Conservation (phyloP, 352 stramenopile species). For the Phytophthora megakarya region DNA sequence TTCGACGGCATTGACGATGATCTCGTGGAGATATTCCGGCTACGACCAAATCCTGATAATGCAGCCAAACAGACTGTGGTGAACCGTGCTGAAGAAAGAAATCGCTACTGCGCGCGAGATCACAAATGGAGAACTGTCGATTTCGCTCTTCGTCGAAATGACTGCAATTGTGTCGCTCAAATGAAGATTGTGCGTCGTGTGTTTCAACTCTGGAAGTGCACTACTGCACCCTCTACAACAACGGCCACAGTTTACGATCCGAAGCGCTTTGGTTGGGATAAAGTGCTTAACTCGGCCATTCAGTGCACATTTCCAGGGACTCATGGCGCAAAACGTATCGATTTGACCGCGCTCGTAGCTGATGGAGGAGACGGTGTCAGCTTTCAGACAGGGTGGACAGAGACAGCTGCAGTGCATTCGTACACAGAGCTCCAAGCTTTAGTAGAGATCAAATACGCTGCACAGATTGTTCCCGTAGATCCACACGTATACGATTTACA, state of each 20-base stretch:
- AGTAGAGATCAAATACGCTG: slow-evolving; percentile 50
- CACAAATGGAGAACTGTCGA: slow-evolving; percentile 94
- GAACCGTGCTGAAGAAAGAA: slow-evolving; percentile 73
- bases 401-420: slow-evolving; percentile 61
- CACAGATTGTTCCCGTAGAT: slow-evolving; percentile 77
- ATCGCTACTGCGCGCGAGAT: slow-evolving; percentile 90
- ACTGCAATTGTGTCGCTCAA: slow-evolving; percentile 92
- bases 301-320: slow-evolving; percentile 62
- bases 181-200: slow-evolving; percentile 88
- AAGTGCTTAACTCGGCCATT: slow-evolving; percentile 51
- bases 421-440: slow-evolving; percentile 78
- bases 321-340: slow-evolving; percentile 22
- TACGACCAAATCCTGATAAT: slow-evolving; percentile 16
- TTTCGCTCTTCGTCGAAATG: slow-evolving; percentile 85
- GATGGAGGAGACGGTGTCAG: slow-evolving; percentile 40
- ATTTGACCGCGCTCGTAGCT: slow-evolving; percentile 36
- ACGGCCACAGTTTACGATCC: slow-evolving; percentile 40
- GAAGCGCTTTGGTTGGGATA: slow-evolving; percentile 60
- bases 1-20: slow-evolving; percentile 89
- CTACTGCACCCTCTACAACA: slow-evolving; percentile 40
- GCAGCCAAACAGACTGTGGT: slow-evolving; percentile 35
- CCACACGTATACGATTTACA: slow-evolving; percentile 93
- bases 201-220: slow-evolving; percentile 96
- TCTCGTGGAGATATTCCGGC: slow-evolving; percentile 60
- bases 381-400: slow-evolving; percentile 74